Conservation (phyloP, 2,329 filamentous ascomycete species). For the Exophiala calicioides region DNA sequence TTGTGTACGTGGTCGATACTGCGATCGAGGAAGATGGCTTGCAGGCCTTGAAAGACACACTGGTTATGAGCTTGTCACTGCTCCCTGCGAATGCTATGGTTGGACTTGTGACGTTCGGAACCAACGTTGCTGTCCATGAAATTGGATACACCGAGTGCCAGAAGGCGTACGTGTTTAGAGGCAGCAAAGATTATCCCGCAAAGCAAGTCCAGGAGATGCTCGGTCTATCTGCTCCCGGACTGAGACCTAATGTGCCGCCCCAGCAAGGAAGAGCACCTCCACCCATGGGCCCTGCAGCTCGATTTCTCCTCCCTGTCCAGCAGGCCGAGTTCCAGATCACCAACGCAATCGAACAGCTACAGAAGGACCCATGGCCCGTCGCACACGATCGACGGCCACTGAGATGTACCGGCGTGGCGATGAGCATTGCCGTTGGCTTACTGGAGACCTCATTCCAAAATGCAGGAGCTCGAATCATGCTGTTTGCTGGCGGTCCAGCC, state of each 20-base stretch:
- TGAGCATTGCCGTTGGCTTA: constrained; percentile 89
- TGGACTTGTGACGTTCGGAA: constrained; percentile 71
- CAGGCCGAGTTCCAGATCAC: constrained; percentile 97
- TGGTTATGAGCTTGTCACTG: constrained; percentile 66
- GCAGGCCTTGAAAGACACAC: constrained; percentile 66
- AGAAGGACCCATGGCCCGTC: constrained; percentile 97
- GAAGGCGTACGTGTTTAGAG: constrained; percentile 97
- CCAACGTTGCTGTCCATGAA: constrained; percentile 93
- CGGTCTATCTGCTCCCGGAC: constrained; percentile 70
- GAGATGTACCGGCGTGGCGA: constrained; percentile 91
- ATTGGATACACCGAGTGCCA: constrained; percentile 97
- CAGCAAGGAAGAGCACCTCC: constrained; percentile 72
- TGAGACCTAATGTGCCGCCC: constrained; percentile 72
- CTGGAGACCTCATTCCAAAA: constrained; percentile 96
- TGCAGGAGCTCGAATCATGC: constrained; percentile 91
- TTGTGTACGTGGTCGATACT: constrained; percentile 68
- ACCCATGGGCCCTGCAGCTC: constrained; percentile 76
- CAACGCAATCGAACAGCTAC: constrained; percentile 89
- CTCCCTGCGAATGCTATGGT: constrained; percentile 65
- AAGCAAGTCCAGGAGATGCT: constrained; percentile 99
- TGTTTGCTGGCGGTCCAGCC: constrained; percentile 91
- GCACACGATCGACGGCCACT: constrained; percentile 87
- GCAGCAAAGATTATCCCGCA: constrained; percentile 95
- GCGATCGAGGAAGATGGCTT: constrained; percentile 69
- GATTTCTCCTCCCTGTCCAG: constrained; percentile 90